phyloP scores from a whole-genome alignment of 2,329 filamentous ascomycete species.

The Keithomyces neogunnii region DNA sequence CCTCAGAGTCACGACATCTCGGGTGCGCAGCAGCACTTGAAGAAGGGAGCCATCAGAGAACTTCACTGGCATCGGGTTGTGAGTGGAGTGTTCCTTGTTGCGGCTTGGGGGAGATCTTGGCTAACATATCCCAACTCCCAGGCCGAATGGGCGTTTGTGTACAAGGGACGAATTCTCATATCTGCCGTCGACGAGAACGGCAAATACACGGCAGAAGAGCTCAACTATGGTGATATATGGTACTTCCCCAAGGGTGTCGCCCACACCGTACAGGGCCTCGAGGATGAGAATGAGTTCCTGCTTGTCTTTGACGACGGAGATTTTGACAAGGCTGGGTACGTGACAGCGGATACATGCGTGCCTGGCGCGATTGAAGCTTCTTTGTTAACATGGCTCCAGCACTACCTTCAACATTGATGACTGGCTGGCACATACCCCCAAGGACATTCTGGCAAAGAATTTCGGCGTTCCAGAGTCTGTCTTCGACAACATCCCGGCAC shows the following conservation, averaged over 20 bases:
- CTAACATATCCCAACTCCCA: conserved; percentile 34
- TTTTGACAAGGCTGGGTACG: conserved; percentile 53
- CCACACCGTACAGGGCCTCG: conserved; percentile 56
- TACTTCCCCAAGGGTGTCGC: conserved; percentile 60
- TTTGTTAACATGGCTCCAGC: conserved; percentile 21
- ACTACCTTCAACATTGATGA: conserved; percentile 65
- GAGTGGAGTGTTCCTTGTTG: conserved; percentile 19
- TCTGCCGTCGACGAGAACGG: conserved; percentile 57
- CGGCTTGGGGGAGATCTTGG: not conserved
- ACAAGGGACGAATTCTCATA: conserved; percentile 46
- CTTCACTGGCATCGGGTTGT: conserved; percentile 62
- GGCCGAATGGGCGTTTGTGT: conserved; percentile 61
- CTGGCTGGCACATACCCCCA: conserved; percentile 60
- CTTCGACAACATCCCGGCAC: conserved; percentile 48
- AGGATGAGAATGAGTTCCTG: conserved; percentile 59
- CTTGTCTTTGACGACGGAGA: conserved; percentile 59
- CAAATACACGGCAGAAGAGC: conserved; percentile 42
- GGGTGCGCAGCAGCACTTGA: conserved; percentile 59
- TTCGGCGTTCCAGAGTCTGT: conserved; percentile 53
- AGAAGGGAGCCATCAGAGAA: conserved; percentile 57
- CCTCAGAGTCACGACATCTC: conserved; percentile 58
- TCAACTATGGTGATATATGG: conserved; percentile 57
- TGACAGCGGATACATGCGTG: not conserved
- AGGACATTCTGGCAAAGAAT: conserved; percentile 56
- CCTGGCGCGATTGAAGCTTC: not conserved